Percentiles rank a stretch among this genome's conserved stretches.
These are phyloP conservation scores for Tremella mesenterica DNA, from an alignment of 768 basidiomycete species.

Conservation along the genomic window DNA sequence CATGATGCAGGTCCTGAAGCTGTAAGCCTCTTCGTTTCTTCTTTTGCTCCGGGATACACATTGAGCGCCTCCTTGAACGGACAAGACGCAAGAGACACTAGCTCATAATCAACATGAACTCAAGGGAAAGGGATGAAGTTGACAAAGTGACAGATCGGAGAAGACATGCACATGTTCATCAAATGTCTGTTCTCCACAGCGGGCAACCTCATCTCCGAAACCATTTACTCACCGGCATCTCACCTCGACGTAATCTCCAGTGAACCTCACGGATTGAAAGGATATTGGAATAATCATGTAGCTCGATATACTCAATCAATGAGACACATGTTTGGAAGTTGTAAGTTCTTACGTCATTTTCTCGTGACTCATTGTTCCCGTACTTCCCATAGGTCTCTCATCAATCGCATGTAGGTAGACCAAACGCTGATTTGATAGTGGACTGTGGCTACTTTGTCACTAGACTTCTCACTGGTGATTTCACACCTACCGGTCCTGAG, in stretches of 20 bases:
- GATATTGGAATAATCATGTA: slow-evolving; percentile 27
- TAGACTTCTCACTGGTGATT: slow-evolving; percentile 24
- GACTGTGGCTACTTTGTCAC: slow-evolving; percentile 32
- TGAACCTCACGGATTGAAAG: slow-evolving; percentile 15
- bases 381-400: too few species aligned
- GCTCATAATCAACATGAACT: too few species aligned
- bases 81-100: too few species aligned
- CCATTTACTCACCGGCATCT: slow-evolving; percentile 38
- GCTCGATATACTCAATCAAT: slow-evolving; percentile 40
- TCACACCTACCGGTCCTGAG: too few species aligned
- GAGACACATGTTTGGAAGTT: slow-evolving; percentile 29
- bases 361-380: not conserved
- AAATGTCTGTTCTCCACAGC: slow-evolving; percentile 37
- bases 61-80: not conserved
- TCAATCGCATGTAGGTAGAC: not conserved
- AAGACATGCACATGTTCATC: slow-evolving; percentile 42
- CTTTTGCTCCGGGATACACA: not conserved
- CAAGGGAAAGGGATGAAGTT: too few species aligned
- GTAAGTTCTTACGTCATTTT: not conserved
- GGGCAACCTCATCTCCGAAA: slow-evolving; percentile 33
- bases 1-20: slow-evolving; percentile 35
- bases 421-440: slow-evolving; percentile 6
- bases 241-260: slow-evolving; percentile 37
- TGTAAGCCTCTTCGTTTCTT: not conserved
- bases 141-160: slow-evolving; percentile 24